Evolutionary conservation across 768 basidiomycete species (phyloP).

Genomic region (Pleurotus giganteus): DNA sequence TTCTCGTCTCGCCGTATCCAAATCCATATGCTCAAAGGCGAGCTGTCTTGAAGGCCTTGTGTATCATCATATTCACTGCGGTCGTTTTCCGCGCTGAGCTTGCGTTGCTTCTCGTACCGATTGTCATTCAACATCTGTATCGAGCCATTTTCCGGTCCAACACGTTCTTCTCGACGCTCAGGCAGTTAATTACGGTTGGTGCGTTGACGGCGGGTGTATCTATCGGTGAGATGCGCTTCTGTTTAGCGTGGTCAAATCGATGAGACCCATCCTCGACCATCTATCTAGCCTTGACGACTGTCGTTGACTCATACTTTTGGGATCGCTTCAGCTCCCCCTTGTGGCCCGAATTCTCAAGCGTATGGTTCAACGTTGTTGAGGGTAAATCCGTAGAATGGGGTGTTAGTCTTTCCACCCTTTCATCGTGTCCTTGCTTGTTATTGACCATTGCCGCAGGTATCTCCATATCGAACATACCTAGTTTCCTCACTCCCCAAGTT

Average conservation of each 20-base stretch:
- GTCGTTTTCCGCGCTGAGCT: conserved; percentile 83
- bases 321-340: conserved; percentile 43
- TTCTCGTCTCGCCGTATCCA: conserved; percentile 43
- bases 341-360: conserved; percentile 83
- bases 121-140: conserved; percentile 55
- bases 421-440: not conserved
- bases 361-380: conserved; percentile 84
- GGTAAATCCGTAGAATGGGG: conserved; percentile 94
- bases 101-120: conserved; percentile 57
- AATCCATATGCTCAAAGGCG: conserved; percentile 34
- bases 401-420: conserved; percentile 42
- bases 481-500: conserved; percentile 72
- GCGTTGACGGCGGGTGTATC: conserved; percentile 47
- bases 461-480: conserved; percentile 69
- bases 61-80: conserved; percentile 62
- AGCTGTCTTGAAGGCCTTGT: conserved; percentile 39
- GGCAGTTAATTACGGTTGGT: conserved; percentile 39
- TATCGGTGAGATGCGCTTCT: conserved; percentile 38
- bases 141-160: conserved; percentile 38
- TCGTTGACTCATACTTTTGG: conserved; percentile 90
- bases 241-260: not conserved
- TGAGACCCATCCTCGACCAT: not conserved
- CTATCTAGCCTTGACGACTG: conserved; percentile 51
- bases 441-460: conserved; percentile 44
- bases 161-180: conserved; percentile 24